Base-by-base conservation (phyloP, 2,329 filamentous ascomycete species). In the Colletotrichum neosansevieriae region DNA sequence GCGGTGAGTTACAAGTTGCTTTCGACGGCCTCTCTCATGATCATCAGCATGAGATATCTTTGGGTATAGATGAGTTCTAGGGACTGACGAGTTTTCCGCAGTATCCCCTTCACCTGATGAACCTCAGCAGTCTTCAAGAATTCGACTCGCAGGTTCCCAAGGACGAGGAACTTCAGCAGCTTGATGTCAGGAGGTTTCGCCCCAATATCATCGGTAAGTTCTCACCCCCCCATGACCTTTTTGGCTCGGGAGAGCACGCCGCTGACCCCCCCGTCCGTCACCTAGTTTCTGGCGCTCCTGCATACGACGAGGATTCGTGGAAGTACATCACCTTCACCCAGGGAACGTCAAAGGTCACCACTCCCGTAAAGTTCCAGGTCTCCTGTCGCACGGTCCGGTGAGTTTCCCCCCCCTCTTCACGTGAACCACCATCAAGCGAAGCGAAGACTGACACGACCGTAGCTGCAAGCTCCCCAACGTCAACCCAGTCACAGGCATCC, bases 291-390 rank as follows among this genome's bases (percentile, higher is more conserved):
- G 90, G 91, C 3, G 83, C 85, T 0, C 80, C 85, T 1, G 82
- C 89, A 4, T 93, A 91, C 73, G 86, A 88, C 17, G 92, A 94
- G 76, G 91, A 94, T 60, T 82, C 81, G 9, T 94, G 92, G 92
- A 89, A 87, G 70, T 82, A 80, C 32, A 83, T 93, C 42, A 79
- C 81, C 21, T 84, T 91, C 72, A 84, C 82, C 42, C 78, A 80
- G 7, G 81, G 81, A 6, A 79, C 78, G 2, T 81, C 82, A 13
- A 86, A 85, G 64, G 82, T 88, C 68, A 79, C 78, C 49, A 77
- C 78, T 44, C 75, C 77, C 47, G 75, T 76, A 12, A 73, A 75
- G 6, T 88, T 89, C 70, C 82, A 87, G 69, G 83, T 89, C 17
- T 86, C 88, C 0, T 91, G 89, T 73, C 86, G 90, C 34, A 92